These are phyloP conservation scores for Tagetes patula DNA, from an alignment of 129 eudicot genomes.

Conservation along the genomic window DNA sequence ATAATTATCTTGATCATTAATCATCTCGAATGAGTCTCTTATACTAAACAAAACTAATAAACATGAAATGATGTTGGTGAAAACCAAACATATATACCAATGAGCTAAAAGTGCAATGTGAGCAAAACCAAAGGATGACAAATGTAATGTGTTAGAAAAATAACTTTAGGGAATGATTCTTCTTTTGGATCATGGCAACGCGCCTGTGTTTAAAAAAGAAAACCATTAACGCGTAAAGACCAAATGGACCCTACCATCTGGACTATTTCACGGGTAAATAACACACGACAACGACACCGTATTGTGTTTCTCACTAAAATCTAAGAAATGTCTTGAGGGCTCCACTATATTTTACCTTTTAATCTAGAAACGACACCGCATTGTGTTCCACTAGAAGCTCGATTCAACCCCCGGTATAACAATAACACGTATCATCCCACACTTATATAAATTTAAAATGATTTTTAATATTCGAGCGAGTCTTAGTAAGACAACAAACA, in stretches of 20 bases:
- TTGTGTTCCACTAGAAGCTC: background rate
- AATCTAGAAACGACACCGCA: too few species aligned
- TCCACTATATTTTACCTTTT: slow-evolving; percentile 18
- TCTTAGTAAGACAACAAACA: too few species aligned
- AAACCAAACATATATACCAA: background rate
- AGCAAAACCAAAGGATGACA: slow-evolving; percentile 7
- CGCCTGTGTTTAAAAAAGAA: slow-evolving; percentile 22
- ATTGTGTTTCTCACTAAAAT: slow-evolving; percentile 19
- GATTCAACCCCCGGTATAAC: background rate
- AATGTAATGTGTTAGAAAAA: background rate
- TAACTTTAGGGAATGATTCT: slow-evolving; percentile 16
- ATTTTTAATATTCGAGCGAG: too few species aligned
- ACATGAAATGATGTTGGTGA: background rate
- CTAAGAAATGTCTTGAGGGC: slow-evolving; percentile 19
- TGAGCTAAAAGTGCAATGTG: background rate
- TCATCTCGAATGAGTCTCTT: too few species aligned
- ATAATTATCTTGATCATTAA: too few species aligned
- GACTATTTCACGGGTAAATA: slow-evolving; percentile 25
- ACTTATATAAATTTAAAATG: too few species aligned
- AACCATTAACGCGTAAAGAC: slow-evolving; percentile 32
- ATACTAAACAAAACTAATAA: too few species aligned
- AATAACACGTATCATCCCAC: too few species aligned
- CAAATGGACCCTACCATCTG: slow-evolving; percentile 17
- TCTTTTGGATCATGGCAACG: slow-evolving; percentile 3
- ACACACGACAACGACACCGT: slow-evolving; percentile 5